phyloP scores from a whole-genome alignment of 345 rosid genomes.

The Xanthoceras sorbifolium region DNA sequence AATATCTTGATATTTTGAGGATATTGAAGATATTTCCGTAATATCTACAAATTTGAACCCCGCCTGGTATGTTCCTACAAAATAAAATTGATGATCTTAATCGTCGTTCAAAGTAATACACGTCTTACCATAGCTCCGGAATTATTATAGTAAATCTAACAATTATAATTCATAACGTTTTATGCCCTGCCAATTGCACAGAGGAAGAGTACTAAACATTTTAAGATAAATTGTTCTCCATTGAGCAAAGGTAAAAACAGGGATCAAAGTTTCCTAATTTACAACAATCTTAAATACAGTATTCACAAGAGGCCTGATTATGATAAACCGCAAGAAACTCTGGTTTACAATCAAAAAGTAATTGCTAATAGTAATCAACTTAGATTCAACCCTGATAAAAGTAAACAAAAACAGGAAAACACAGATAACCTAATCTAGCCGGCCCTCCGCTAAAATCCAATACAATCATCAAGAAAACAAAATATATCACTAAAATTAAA shows the following conservation, averaged over 20 bases:
- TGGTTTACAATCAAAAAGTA: neutral
- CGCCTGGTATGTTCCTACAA: neutral
- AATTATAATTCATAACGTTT: neutral
- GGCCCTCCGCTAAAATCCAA: too few species aligned
- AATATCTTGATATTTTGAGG: too few species aligned
- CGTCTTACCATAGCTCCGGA: neutral
- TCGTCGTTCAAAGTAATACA: neutral
- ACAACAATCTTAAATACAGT: neutral
- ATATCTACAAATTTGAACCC: too few species aligned
- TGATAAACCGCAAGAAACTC: neutral
- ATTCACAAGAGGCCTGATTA: neutral
- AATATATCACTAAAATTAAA: slow-evolving; percentile 14
- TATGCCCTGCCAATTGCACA: neutral
- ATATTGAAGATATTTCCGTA: too few species aligned
- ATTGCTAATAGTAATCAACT: neutral
- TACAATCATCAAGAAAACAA: neutral
- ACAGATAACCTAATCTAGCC: neutral
- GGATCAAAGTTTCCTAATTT: neutral
- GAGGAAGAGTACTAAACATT: neutral
- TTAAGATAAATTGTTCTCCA: neutral
- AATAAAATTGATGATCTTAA: too few species aligned
- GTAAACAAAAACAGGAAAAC: neutral
- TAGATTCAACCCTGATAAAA: neutral
- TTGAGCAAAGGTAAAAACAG: neutral
- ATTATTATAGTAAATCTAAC: too few species aligned